phyloP scores from a whole-genome alignment of 352 stramenopile species.

The Phytophthora ramorum region DNA sequence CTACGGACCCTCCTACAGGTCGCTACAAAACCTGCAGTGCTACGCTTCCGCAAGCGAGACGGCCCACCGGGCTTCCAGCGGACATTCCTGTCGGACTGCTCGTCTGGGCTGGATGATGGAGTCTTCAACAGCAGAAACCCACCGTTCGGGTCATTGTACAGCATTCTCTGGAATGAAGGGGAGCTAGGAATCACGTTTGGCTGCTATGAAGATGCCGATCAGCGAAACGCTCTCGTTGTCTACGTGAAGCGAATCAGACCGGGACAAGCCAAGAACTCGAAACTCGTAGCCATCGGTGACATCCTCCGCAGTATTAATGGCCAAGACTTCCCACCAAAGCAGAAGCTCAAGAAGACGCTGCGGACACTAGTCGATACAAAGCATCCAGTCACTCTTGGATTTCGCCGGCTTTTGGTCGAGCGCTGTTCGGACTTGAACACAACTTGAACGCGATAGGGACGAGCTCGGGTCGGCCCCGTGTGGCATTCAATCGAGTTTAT shows the following conservation, averaged over 20 bases:
- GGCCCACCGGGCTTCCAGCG: conserved; percentile 19
- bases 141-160: conserved; percentile 37
- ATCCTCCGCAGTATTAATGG: conserved; percentile 51
- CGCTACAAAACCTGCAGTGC: conserved; percentile 42
- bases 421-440: conserved; percentile 21
- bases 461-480: neutral
- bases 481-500: conserved; percentile 37
- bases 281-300: conserved; percentile 49
- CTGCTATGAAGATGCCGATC: conserved; percentile 46
- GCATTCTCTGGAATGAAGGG: conserved; percentile 46
- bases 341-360: conserved; percentile 50
- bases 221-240: conserved; percentile 38
- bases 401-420: conserved; percentile 48
- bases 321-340: conserved; percentile 30
- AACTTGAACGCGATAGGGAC: neutral
- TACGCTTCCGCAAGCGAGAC: conserved; percentile 41
- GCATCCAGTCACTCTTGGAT: conserved; percentile 48
- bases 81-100: conserved; percentile 28
- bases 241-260: conserved; percentile 51
- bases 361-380: conserved; percentile 32
- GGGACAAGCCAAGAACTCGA: conserved; percentile 41
- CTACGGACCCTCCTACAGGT: conserved; percentile 43
- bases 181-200: conserved; percentile 54
- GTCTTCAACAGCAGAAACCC: neutral
- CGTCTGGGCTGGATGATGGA: conserved; percentile 18